phyloP scores from a whole-genome alignment of 2,329 filamentous ascomycete species.

The Fusarium caatingaense region DNA sequence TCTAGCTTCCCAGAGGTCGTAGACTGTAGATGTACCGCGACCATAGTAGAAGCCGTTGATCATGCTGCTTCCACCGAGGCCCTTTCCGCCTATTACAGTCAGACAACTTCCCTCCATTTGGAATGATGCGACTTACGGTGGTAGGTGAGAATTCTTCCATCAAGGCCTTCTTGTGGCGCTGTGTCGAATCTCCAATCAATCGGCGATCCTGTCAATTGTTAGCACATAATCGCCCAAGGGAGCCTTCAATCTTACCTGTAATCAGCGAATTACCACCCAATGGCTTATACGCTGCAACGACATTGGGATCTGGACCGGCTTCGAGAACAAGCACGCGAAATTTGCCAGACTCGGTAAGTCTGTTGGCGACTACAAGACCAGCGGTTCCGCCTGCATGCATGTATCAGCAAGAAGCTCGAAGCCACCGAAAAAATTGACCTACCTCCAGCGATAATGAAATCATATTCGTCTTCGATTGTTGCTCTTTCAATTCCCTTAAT shows the following conservation, averaged over 20 bases:
- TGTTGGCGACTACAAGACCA: constrained; percentile 14
- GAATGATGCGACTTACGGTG: not conserved
- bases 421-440: fast-evolving
- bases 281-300: constrained; percentile 8
- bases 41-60: constrained; percentile 25
- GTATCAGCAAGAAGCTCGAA: fast-evolving
- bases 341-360: constrained; percentile 21
- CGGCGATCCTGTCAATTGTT: not conserved
- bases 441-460: constrained; percentile 21
- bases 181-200: constrained; percentile 25
- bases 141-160: constrained; percentile 12
- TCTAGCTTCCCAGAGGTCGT: constrained; percentile 14
- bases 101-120: not conserved
- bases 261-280: constrained; percentile 10
- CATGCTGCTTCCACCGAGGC: constrained; percentile 15
- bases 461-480: constrained; percentile 5
- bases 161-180: not conserved
- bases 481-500: constrained; percentile 11
- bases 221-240: fast-evolving
- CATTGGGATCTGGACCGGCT: constrained; percentile 13
- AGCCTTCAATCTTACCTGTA: not conserved
- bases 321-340: constrained; percentile 8
- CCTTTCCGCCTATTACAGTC: not conserved
- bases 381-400: not conserved
- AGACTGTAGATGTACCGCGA: constrained; percentile 12